Evolutionary conservation across 805 yeast species (phyloP).

Genomic region (Ascoidea rubescens): DNA sequence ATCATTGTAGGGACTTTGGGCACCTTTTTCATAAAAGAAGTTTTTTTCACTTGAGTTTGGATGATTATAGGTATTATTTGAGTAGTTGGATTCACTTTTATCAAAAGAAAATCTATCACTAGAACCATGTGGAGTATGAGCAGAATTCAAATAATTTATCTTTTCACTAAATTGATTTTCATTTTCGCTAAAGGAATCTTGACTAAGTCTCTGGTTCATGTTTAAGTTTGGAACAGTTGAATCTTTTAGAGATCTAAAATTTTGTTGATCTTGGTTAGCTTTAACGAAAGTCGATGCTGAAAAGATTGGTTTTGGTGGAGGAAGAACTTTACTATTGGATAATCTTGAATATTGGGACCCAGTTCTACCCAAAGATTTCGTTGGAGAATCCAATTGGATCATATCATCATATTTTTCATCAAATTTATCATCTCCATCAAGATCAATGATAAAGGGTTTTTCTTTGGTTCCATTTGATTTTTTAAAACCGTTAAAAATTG

Average conservation of each 20-base stretch:
- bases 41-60: background rate
- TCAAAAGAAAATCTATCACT: background rate
- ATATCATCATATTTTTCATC: conserved; percentile 10
- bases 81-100: background rate
- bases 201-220: conserved; percentile 18
- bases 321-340: conserved; percentile 30
- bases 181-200: conserved; percentile 16
- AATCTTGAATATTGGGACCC: conserved; percentile 13
- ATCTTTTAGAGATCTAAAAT: conserved; percentile 7
- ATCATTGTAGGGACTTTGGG: background rate
- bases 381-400: conserved; percentile 11
- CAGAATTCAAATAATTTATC: conserved; percentile 10
- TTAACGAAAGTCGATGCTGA: conserved; percentile 51
- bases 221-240: conserved; percentile 10
- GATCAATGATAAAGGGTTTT: conserved; percentile 10
- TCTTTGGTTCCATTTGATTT: background rate
- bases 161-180: conserved; percentile 15
- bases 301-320: conserved; percentile 54
- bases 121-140: background rate
- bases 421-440: conserved; percentile 13
- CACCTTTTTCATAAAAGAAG: background rate
- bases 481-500: conserved; percentile 1
- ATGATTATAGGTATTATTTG: conserved; percentile 3
- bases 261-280: conserved; percentile 21
- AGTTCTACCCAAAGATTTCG: conserved; percentile 12